phyloP scores from a whole-genome alignment of 2,329 filamentous ascomycete genomes.

The Chalara sp. region DNA sequence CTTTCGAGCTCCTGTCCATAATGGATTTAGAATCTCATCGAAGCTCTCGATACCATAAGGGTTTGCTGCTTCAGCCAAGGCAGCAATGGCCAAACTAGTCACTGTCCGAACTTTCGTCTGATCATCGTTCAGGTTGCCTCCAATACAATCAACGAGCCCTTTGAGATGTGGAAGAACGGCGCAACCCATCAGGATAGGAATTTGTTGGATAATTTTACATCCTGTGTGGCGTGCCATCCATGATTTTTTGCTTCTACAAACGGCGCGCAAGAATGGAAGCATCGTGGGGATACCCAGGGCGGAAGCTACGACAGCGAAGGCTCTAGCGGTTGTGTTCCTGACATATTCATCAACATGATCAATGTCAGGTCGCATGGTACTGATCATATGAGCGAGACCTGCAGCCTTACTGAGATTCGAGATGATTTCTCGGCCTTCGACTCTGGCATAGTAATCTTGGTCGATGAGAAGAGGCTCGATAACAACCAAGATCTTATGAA shows the following conservation, averaged over 20 bases:
- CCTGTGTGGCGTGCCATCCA: constrained; percentile 98
- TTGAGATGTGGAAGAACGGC: constrained; percentile 93
- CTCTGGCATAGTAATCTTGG: constrained; percentile 97
- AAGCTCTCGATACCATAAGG: constrained; percentile 99
- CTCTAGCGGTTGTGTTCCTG: constrained; percentile 91
- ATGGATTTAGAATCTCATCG: constrained; percentile 91
- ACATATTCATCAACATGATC: constrained; percentile 98
- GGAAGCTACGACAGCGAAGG: constrained; percentile 94
- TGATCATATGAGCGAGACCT: constrained; percentile 97
- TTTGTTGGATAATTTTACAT: constrained; percentile 98
- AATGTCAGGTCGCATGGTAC: constrained; percentile 97
- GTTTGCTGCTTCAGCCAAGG: constrained; percentile 90
- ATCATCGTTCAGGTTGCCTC: constrained; percentile 91
- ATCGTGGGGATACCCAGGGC: constrained; percentile 93
- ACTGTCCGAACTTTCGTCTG: constrained; percentile 97
- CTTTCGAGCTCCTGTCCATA: constrained; percentile 91
- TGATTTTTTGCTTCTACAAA: constrained; percentile 97
- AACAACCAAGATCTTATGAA: constrained; percentile 97
- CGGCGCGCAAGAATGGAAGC: constrained; percentile 88
- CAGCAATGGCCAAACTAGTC: constrained; percentile 89
- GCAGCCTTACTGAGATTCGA: constrained; percentile 96
- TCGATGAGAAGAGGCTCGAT: constrained; percentile 99
- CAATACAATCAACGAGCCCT: constrained; percentile 92
- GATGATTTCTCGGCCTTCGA: constrained; percentile 97
- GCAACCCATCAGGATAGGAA: constrained; percentile 97